A percentile compares a stretch with the other conserved stretches of the same genome.
Evolutionary conservation across 2,329 filamentous ascomycete species (phyloP).

Genomic region (Aureobasidium pullulans): DNA sequence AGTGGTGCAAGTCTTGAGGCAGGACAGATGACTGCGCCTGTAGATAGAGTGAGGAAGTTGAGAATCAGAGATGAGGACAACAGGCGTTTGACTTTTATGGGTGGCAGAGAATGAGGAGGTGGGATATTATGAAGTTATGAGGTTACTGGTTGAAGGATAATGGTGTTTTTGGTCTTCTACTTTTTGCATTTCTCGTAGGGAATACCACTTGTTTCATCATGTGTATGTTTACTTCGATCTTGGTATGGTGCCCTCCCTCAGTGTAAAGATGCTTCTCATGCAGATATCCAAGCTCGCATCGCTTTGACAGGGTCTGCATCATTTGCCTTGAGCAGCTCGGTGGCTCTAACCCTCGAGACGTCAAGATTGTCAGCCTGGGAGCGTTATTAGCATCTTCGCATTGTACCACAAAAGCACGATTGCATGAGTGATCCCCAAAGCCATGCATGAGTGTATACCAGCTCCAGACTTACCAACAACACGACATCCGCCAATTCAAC

Average conservation of each 20-base stretch:
- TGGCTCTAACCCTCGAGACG: slow-evolving; percentile 62
- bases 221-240: not conserved
- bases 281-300: slow-evolving; percentile 52
- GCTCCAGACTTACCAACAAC: slow-evolving; percentile 51
- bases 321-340: slow-evolving; percentile 63
- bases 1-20: slow-evolving; percentile 14
- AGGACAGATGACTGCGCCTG: slow-evolving; percentile 29
- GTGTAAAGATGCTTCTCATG: not conserved
- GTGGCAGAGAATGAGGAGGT: slow-evolving; percentile 12
- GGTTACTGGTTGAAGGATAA: not conserved
- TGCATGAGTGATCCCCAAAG: slow-evolving; percentile 14
- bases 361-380: slow-evolving; percentile 64
- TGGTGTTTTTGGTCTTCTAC: not conserved
- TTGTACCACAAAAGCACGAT: not conserved
- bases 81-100: slow-evolving; percentile 26
- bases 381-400: slow-evolving; percentile 14
- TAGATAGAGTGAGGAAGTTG: slow-evolving; percentile 27
- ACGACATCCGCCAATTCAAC: slow-evolving; percentile 65
- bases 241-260: too few species aligned
- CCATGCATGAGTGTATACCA: too few species aligned
- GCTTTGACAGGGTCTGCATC: slow-evolving; percentile 64
- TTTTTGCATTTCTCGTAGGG: not conserved
- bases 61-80: slow-evolving; percentile 21
- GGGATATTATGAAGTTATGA: not conserved
- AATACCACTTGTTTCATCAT: not conserved